Percentiles rank a stretch among this genome's conserved stretches.
These are phyloP conservation scores for Pochonia chlamydosporia DNA, from an alignment of 2,329 filamentous ascomycete genomes.

Conservation along the genomic window DNA sequence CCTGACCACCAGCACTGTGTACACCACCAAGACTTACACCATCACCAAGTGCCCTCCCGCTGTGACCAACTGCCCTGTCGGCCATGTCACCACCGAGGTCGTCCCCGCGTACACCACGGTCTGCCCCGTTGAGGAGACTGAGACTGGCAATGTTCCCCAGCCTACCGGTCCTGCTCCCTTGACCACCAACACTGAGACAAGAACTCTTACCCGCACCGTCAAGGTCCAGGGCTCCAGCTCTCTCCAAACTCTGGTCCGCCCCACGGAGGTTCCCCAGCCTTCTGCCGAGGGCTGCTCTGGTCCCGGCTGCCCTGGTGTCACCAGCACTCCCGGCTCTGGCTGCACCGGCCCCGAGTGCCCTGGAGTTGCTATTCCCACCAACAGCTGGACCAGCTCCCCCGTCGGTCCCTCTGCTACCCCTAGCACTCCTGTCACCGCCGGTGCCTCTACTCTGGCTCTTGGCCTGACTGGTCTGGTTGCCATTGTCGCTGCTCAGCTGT, in stretches of 20 bases:
- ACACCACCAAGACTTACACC: conserved; percentile 35
- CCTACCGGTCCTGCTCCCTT: neutral
- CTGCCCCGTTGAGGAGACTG: conserved; percentile 4
- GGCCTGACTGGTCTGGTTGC: conserved; percentile 20
- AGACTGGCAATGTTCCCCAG: conserved; percentile 1
- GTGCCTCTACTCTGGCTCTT: conserved; percentile 30
- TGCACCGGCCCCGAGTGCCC: conserved; percentile 9
- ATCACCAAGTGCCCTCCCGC: conserved; percentile 44
- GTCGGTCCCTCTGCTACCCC: conserved; percentile 13
- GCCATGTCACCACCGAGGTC: conserved; percentile 7
- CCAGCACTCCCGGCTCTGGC: neutral
- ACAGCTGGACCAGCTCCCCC: conserved; percentile 7
- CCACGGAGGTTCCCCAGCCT: conserved; percentile 12
- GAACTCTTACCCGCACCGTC: conserved; percentile 7
- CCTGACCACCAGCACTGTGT: conserved; percentile 19
- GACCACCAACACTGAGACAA: neutral
- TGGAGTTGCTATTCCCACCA: conserved; percentile 15
- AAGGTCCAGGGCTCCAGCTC: conserved; percentile 6
- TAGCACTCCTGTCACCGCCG: conserved; percentile 37
- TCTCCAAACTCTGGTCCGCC: conserved; percentile 14
- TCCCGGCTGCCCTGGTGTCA: conserved; percentile 15
- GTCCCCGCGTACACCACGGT: conserved; percentile 6
- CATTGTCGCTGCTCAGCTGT: conserved; percentile 19
- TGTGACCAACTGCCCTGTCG: conserved; percentile 26
- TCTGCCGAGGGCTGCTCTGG: conserved; percentile 20